Base-by-base conservation (phyloP, 2,329 filamentous ascomycete genomes). In the Clonostachys solani region DNA sequence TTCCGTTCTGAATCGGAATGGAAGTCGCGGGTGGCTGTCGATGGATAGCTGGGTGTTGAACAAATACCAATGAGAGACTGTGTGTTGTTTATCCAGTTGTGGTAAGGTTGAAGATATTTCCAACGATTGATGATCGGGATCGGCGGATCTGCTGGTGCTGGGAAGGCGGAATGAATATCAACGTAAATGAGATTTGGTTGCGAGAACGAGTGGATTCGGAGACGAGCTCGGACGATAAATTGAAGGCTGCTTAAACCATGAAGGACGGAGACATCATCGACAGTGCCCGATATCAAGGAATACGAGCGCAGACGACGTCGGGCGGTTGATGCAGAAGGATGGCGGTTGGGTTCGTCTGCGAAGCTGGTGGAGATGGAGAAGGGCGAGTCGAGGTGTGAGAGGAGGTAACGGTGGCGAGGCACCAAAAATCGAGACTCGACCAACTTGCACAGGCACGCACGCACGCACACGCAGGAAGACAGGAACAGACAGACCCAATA, bases 181-280 rank as follows among this genome's bases (percentile, higher is more conserved):
- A 29, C 4, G 23, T 29, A 29, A 29, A 29, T 29, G 23, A 29
- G 23, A 29, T 4, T 29, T 29, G 23, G 9, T 29, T 29, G 23
- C 23, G 23, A 29, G 23, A 73, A 72, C 67, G 71, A 73, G 66
- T 67, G 71, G 56, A 68, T 61, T 59, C 54, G 60, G 70, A 73
- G 71, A 67, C 72, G 73, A 73, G 72, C 71, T 75, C 72, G 60
- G 52, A 58, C 55, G 54, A 44, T 33, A 29, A 23, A 33, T 38
- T 50, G 53, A 54, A 54, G 56, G 43, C 47, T 45, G 54, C 45
- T 56, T 58, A 59, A 52, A 58, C 55, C 54, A 54, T 51, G 46
- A 54, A 61, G 60, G 55, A 50, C 54, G 57, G 52, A 57, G 58
- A 65, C 65, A 69, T 68, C 53, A 59, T 68, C 64, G 57, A 57